A percentile compares a stretch with the other conserved stretches of the same genome.
phyloP scores from a whole-genome alignment of 768 basidiomycete species.

The Boletellus sp. region DNA sequence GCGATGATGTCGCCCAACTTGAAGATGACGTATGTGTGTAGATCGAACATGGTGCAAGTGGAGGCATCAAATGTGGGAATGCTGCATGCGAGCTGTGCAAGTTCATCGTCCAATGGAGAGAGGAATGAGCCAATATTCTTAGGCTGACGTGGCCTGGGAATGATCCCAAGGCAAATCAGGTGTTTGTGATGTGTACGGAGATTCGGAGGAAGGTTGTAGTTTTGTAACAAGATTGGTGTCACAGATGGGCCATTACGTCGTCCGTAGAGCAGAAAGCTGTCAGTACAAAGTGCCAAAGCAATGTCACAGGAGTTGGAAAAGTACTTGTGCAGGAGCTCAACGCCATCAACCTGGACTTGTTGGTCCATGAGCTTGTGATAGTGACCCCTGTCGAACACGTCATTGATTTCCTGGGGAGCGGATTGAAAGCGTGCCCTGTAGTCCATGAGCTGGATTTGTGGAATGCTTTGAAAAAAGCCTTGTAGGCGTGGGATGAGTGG shows the following conservation, averaged over 20 bases:
- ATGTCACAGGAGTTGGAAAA: slow-evolving; percentile 40
- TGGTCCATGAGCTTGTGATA: slow-evolving; percentile 28
- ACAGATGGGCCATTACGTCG: slow-evolving; percentile 26
- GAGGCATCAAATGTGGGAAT: slow-evolving; percentile 33
- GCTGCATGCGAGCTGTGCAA: slow-evolving; percentile 34
- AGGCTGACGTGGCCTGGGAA: slow-evolving; percentile 45
- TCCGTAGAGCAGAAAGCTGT: slow-evolving; percentile 40
- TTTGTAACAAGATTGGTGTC: slow-evolving; percentile 42
- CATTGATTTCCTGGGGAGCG: slow-evolving; percentile 20
- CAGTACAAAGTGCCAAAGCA: slow-evolving; percentile 39
- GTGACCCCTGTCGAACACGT: slow-evolving; percentile 31
- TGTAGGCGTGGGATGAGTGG: slow-evolving; percentile 38
- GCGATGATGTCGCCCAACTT: slow-evolving; percentile 36
- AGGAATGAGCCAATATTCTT: slow-evolving; percentile 39
- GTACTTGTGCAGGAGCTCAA: slow-evolving; percentile 21
- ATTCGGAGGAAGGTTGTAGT: slow-evolving; percentile 43
- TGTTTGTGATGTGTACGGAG: slow-evolving; percentile 33
- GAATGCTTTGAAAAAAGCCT: slow-evolving; percentile 18
- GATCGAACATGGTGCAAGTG: neutral
- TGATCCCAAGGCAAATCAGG: slow-evolving; percentile 39
- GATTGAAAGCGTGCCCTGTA: neutral
- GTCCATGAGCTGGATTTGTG: slow-evolving; percentile 13
- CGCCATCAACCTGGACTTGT: slow-evolving; percentile 28
- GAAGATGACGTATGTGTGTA: slow-evolving; percentile 33
- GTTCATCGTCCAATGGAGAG: slow-evolving; percentile 35